These are phyloP conservation scores for Cyathus striatus DNA, from an alignment of 768 basidiomycete species.

Conservation along the genomic window DNA sequence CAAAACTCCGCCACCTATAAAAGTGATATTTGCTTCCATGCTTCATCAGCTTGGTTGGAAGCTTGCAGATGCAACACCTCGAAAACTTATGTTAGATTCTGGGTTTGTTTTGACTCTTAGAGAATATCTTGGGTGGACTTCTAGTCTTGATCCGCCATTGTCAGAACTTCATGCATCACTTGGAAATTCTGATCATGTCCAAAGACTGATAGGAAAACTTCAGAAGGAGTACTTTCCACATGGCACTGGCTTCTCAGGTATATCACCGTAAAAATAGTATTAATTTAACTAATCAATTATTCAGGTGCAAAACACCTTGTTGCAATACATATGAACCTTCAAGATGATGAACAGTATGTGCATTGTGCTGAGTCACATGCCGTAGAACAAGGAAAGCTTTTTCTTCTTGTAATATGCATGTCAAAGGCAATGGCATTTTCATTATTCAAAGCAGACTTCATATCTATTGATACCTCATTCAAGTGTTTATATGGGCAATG, in stretches of 20 bases:
- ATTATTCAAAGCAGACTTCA: slow-evolving; percentile 5
- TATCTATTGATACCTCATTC: not conserved
- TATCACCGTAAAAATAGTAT: not conserved
- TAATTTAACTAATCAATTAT: not conserved
- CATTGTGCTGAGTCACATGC: slow-evolving; percentile 10
- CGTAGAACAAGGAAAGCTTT: slow-evolving; percentile 3
- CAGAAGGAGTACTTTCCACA: slow-evolving; percentile 10
- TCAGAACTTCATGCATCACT: too few relatives aligned
- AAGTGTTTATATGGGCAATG: not conserved
- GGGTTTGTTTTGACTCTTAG: slow-evolving; percentile 13
- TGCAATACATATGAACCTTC: slow-evolving; percentile 7
- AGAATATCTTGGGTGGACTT: slow-evolving; percentile 12
- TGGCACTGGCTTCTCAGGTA: slow-evolving; percentile 19
- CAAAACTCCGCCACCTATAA: slow-evolving; percentile 6
- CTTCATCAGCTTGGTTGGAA: slow-evolving; percentile 14
- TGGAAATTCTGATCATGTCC: slow-evolving; percentile 14
- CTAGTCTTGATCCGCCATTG: not conserved
- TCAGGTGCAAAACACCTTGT: slow-evolving; percentile 8
- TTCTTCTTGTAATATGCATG: slow-evolving; percentile 17
- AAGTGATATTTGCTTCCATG: slow-evolving; percentile 8
- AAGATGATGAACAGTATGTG: too few relatives aligned
- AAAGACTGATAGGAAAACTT: slow-evolving; percentile 12
- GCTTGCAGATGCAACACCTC: slow-evolving; percentile 21
- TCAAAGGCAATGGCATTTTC: slow-evolving; percentile 11
- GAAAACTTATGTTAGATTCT: slow-evolving; percentile 14